phyloP scores from a whole-genome alignment of 805 yeast species.

The Trichomonascus vanleenenianus region DNA sequence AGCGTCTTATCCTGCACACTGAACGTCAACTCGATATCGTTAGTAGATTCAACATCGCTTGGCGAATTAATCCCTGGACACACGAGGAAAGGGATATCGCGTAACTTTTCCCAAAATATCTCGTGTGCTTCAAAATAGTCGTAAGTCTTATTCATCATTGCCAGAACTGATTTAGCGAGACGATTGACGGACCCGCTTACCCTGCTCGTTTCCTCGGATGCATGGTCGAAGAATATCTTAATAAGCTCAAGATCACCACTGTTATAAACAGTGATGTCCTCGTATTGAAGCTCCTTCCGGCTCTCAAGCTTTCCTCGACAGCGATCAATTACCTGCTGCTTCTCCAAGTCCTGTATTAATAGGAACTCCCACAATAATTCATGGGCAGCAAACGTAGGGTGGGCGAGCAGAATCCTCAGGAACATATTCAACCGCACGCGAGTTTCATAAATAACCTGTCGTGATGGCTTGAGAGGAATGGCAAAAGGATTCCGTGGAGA shows the following conservation, averaged over 20 bases:
- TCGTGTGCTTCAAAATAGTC: constrained; percentile 16
- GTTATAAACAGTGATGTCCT: constrained; percentile 15
- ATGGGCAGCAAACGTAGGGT: constrained; percentile 30
- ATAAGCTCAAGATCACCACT: constrained; percentile 17
- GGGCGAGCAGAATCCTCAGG: constrained; percentile 36
- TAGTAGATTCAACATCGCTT: neutral
- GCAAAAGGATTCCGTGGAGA: constrained; percentile 24
- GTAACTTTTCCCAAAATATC: constrained; percentile 11
- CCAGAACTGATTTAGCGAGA: constrained; percentile 8
- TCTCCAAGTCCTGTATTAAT: constrained; percentile 19
- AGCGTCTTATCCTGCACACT: constrained; percentile 3
- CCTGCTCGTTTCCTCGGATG: constrained; percentile 14
- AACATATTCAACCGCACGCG: constrained; percentile 43
- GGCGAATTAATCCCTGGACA: no score
- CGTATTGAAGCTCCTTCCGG: constrained; percentile 17
- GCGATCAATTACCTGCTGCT: constrained; percentile 20
- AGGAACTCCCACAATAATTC: constrained; percentile 38
- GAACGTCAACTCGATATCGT: constrained; percentile 5
- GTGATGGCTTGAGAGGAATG: constrained; percentile 24
- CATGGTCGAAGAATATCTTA: constrained; percentile 20
- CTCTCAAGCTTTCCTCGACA: constrained; percentile 22
- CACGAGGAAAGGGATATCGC: constrained; percentile 9
- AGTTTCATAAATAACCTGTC: constrained; percentile 29
- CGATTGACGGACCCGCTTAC: constrained; percentile 6
- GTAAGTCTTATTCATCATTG: constrained; percentile 12